Percentiles rank a stretch among this genome's conserved stretches.
These are phyloP conservation scores for Alternaria infectoria DNA, from an alignment of 2,329 filamentous ascomycete genomes.

Conservation along the genomic window DNA sequence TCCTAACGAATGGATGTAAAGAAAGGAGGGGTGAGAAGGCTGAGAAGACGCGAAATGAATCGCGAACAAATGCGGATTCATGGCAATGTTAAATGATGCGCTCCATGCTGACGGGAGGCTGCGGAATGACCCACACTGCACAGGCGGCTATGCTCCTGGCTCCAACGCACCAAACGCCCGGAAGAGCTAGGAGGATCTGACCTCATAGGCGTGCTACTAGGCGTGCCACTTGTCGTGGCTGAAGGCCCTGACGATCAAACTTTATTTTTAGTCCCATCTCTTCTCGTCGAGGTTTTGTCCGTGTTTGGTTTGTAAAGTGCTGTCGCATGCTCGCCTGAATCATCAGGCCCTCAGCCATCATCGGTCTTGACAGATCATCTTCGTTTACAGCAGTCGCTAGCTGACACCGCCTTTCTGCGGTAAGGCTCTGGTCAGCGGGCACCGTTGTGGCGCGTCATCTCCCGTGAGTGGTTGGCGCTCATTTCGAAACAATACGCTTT, in stretches of 20 bases:
- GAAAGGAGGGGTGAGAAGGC: background rate
- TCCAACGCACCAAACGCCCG: slow-evolving; percentile 8
- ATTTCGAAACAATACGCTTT: background rate
- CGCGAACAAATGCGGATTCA: slow-evolving; percentile 12
- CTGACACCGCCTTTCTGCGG: slow-evolving; percentile 1
- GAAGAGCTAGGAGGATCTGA: slow-evolving; percentile 20
- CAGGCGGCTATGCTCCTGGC: slow-evolving; percentile 19
- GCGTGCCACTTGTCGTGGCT: slow-evolving; percentile 21
- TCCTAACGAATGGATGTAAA: slow-evolving; percentile 14
- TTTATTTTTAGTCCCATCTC: slow-evolving; percentile 11
- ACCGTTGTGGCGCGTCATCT: slow-evolving; percentile 3
- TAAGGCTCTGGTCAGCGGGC: background rate
- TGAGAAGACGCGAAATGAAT: background rate
- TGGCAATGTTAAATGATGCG: slow-evolving; percentile 17
- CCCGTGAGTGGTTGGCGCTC: background rate
- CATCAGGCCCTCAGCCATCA: background rate
- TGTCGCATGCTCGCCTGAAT: slow-evolving; percentile 6
- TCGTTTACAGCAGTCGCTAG: background rate
- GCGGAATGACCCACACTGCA: slow-evolving; percentile 10
- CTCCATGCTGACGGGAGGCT: slow-evolving; percentile 12
- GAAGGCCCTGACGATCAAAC: slow-evolving; percentile 16
- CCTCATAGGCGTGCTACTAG: slow-evolving; percentile 22
- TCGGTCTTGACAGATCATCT: background rate
- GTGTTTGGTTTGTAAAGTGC: background rate
- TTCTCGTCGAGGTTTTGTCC: slow-evolving; percentile 1